Conservation (phyloP, 768 basidiomycete genomes). For the Boletus rubropictus region DNA sequence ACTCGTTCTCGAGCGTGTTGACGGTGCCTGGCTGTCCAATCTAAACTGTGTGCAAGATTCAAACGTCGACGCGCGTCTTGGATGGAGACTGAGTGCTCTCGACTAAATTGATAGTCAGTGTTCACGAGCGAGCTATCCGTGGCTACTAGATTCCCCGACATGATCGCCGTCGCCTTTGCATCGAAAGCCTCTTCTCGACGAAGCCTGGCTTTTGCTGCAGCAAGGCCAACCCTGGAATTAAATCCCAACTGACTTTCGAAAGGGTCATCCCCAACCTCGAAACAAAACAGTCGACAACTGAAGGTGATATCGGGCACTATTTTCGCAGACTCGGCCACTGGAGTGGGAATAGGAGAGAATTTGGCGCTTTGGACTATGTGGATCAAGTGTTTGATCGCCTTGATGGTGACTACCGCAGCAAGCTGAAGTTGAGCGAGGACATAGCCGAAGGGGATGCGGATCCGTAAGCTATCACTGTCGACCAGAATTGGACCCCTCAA, state of each 20-base stretch:
- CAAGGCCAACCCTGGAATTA: slow-evolving; percentile 66
- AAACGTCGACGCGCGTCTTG: slow-evolving; percentile 68
- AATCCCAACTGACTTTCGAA: slow-evolving; percentile 74
- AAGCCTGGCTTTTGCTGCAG: slow-evolving; percentile 63
- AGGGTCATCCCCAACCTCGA: slow-evolving; percentile 81
- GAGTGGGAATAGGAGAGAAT: slow-evolving; percentile 52
- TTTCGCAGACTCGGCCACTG: slow-evolving; percentile 71
- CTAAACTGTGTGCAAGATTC: slow-evolving; percentile 60
- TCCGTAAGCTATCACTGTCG: slow-evolving; percentile 55
- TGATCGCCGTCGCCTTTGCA: slow-evolving; percentile 69
- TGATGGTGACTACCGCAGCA: slow-evolving; percentile 61
- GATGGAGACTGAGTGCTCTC: slow-evolving; percentile 61
- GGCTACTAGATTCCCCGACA: slow-evolving; percentile 25
- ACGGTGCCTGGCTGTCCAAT: slow-evolving; percentile 62
- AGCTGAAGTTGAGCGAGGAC: slow-evolving; percentile 70
- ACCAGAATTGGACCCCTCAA: slow-evolving; percentile 42
- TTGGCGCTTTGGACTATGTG: slow-evolving; percentile 47
- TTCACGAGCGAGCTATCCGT: slow-evolving; percentile 34
- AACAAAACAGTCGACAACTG: slow-evolving; percentile 51
- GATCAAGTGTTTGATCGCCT: slow-evolving; percentile 66
- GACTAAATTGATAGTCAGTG: slow-evolving; percentile 57
- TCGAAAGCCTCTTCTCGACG: slow-evolving; percentile 78
- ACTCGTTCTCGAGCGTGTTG: slow-evolving; percentile 42
- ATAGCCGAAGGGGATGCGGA: slow-evolving; percentile 80
- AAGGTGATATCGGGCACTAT: slow-evolving; percentile 57